A percentile compares a stretch with the other conserved stretches of the same genome.
phyloP scores from a whole-genome alignment of 2,329 filamentous ascomycete species.

The Tympanopsis confertula region DNA sequence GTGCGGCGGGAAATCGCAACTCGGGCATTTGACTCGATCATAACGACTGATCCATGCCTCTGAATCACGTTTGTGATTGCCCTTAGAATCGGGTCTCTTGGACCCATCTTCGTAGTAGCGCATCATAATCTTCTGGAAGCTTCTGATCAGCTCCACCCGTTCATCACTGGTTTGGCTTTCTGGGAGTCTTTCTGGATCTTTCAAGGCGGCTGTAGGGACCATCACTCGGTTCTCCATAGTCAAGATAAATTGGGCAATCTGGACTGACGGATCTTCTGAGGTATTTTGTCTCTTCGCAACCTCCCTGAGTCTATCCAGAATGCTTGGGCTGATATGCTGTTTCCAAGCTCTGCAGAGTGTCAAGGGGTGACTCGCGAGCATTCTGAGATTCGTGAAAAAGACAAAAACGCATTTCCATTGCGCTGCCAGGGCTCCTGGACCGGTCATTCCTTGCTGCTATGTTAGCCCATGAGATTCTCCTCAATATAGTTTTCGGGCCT shows the following conservation, averaged over 20 bases:
- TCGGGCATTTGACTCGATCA: not conserved
- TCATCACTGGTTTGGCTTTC: too few relatives aligned
- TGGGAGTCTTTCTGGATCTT: too few relatives aligned
- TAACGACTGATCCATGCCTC: not conserved
- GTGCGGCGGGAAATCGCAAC: not conserved
- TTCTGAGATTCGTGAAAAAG: not conserved
- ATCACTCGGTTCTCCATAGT: not conserved
- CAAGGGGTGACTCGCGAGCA: not conserved
- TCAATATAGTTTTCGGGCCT: too few relatives aligned
- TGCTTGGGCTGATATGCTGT: not conserved
- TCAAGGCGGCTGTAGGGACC: not conserved
- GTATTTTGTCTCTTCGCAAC: not conserved
- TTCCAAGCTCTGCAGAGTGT: not conserved
- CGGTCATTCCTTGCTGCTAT: too few relatives aligned
- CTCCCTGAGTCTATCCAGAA: not conserved
- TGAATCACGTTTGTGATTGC: too few relatives aligned
- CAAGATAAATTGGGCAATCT: not conserved
- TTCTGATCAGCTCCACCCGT: not conserved
- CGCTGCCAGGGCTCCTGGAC: too few relatives aligned
- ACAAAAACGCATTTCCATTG: too few relatives aligned
- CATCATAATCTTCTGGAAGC: not conserved
- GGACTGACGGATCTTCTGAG: not conserved
- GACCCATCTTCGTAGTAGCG: not conserved
- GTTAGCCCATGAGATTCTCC: too few relatives aligned
- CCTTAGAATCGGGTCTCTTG: too few relatives aligned